Evolutionary conservation across 495 filamentous ascomycete species (phyloP), one percentile per base, ranked within the genome.

Genomic region (Penicillium turbatum): DNA sequence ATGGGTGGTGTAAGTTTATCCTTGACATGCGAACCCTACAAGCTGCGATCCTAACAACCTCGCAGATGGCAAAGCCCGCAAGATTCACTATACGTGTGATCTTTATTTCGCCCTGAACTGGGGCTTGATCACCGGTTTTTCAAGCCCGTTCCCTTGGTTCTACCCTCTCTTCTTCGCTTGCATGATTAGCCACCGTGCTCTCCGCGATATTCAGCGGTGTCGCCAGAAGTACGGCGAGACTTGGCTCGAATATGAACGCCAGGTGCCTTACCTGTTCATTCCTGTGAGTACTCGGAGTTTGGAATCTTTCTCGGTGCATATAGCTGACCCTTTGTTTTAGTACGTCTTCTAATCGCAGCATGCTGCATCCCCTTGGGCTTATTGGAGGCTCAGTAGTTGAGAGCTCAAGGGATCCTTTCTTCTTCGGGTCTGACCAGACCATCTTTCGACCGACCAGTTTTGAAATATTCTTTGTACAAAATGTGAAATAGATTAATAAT

Each of bases 71-170:
- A 82, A 90, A 56, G 93, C 92, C 26, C 85, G 93, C 66, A 98
- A 98, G 77, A 84, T 96, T 48, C 92, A 98, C 71, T 97, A 97
- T 66, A 86, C 89, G 5, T 95, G 90, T 70, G 93, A 98, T 68
- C 76, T 87, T 10, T 91, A 79, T 69, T 96, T 97, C 60, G 76
- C 77, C 6, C 53, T 85, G 41, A 78, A 75, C 55, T 87, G 84
- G 84, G 84, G 79, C 29, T 57, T 85, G 38, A 79, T 87, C 61
- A 85, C 82, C 21, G 84, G 84, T 11, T 86, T 86, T 71, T 76
- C 74, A 17, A 88, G 83, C 68, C 92, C 93, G 3, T 91, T 97
- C 74, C 93, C 93, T 2, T 98, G 92, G 92, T 98, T 98, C 70
- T 95, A 97, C 63, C 89, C 91, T 11, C 68, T 88, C 37, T 98